These are phyloP conservation scores for Saccharomycopsis sp. DNA, from an alignment of 805 yeast genomes.

Conservation along the genomic window DNA sequence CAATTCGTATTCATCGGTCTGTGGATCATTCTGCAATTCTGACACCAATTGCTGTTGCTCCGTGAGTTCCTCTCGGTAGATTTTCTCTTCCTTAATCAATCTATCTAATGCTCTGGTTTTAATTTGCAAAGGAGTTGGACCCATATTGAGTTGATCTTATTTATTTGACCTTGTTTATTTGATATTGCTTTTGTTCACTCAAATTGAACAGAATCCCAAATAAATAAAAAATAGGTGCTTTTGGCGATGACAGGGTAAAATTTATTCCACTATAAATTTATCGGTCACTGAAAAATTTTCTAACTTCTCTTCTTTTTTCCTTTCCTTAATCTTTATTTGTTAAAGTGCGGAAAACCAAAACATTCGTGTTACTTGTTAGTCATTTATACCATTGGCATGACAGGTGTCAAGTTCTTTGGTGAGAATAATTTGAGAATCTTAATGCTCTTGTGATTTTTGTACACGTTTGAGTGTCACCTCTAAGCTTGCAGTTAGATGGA, in stretches of 20 bases:
- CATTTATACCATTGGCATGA: slow-evolving; percentile 10
- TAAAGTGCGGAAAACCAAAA: slow-evolving; percentile 23
- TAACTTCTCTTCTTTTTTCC: slow-evolving; percentile 2
- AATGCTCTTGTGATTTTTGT: slow-evolving; percentile 21
- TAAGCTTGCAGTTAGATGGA: slow-evolving; percentile 22
- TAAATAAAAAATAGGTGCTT: too few relatives aligned
- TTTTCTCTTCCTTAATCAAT: slow-evolving; percentile 56
- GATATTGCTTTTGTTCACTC: too few relatives aligned
- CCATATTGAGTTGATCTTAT: slow-evolving; percentile 4
- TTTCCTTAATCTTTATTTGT: slow-evolving; percentile 18
- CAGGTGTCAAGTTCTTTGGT: slow-evolving; percentile 22
- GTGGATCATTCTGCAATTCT: slow-evolving; percentile 34
- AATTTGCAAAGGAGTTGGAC: slow-evolving; percentile 41
- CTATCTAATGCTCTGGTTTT: slow-evolving; percentile 64
- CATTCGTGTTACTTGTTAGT: slow-evolving; percentile 22
- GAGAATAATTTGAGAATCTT: slow-evolving; percentile 22
- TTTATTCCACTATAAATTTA: not conserved
- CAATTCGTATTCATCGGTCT: slow-evolving; percentile 59
- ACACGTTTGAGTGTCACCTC: slow-evolving; percentile 17
- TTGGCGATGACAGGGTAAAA: not conserved
- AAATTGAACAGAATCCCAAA: too few relatives aligned
- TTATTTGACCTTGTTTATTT: not conserved
- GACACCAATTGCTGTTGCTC: slow-evolving; percentile 47
- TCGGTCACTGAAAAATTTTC: slow-evolving; percentile 1
- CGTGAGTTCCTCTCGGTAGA: slow-evolving; percentile 51